Evolutionary conservation across 352 stramenopile genomes (phyloP), one percentile per base, ranked within the genome.

Genomic region (Pythium folliculosum): DNA sequence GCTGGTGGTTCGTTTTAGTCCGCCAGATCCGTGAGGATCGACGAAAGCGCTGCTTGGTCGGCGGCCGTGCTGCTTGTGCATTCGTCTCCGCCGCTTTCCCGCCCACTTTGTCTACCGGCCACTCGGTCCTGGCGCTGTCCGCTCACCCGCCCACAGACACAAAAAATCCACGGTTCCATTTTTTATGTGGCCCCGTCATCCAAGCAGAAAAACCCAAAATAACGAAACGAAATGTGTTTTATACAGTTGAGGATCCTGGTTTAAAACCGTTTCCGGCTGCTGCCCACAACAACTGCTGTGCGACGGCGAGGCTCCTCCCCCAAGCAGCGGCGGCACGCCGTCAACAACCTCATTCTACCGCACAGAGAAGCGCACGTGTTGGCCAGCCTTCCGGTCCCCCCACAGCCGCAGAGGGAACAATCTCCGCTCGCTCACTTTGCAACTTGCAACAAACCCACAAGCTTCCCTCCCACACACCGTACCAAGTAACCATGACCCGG

Each of bases 161-260:
- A 47, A 47, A 47, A 47, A 47, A 47, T 47, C 40, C 40, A 47
- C 1, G 40, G 40, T 47, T 47, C 40, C 12, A 47, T 47, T 47
- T 47, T 43, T 47, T n/a, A 47, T 21, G 40, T 47, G 40, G 40
- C 27, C 27, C 3, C 5, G 27, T 40, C 35, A 40, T 8, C 40
- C 40, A 47, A 47, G 40, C 40, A 47, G 40, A 47, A 47, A 44
- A 47, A 47, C 40, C 40, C 40, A 47, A 47, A 47, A 47, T 47
- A 47, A n/a, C 40, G 40, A 40, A 40, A 40, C 35, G 35, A 40
- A 47, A 43, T 5, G 40, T 47, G 40, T 47, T 47, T 47, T 47
- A n/a, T 47, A 47, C 40, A 47, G 8, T 13, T 40, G 3, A 12
- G 35, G 35, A 40, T 16, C 12, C 8, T 21, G 40, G 19, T 47